Conservation (phyloP, 306 rosid genomes). For the Vigna unguiculata region DNA sequence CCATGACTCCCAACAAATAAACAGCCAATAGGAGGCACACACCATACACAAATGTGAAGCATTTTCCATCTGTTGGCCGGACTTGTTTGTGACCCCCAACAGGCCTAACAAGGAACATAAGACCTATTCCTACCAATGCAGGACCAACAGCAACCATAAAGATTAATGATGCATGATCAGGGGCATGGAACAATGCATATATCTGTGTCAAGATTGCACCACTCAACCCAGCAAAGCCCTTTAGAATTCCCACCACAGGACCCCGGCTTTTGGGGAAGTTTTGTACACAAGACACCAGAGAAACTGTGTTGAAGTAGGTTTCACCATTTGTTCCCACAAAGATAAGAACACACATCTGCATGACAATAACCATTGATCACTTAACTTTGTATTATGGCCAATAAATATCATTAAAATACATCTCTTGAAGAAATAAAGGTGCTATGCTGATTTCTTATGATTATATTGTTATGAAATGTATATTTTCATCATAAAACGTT, state of each 20-base stretch:
- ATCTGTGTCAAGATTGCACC: constrained; percentile 97
- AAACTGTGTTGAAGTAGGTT: constrained; percentile 93
- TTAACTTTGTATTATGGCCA: constrained; percentile 5
- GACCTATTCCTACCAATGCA: constrained; percentile 66
- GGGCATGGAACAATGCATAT: constrained; percentile 70
- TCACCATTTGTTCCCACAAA: constrained; percentile 95
- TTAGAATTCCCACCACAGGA: constrained; percentile 89
- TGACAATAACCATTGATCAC: constrained; percentile 46
- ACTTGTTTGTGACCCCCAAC: constrained; percentile 91
- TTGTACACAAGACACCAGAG: constrained; percentile 90
- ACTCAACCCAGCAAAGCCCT: constrained; percentile 94
- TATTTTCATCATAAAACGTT: constrained; percentile 17
- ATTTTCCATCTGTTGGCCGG: constrained; percentile 60
- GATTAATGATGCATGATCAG: constrained; percentile 75
- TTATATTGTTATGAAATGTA: constrained; percentile 31
- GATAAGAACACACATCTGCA: constrained; percentile 90
- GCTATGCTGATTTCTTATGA: constrained; percentile 24
- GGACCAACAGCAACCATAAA: constrained; percentile 97
- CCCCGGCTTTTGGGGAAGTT: constrained; percentile 97
- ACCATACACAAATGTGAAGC: constrained; percentile 73
- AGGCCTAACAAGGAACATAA: constrained; percentile 85
- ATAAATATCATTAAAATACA: constrained; percentile 34
- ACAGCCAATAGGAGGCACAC: constrained; percentile 88
- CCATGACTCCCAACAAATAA: constrained; percentile 90
- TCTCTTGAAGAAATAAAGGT: neutral